Percentiles rank a stretch among this genome's conserved stretches.
Evolutionary conservation across 805 yeast species (phyloP).

Genomic region (Teunomyces stri): DNA sequence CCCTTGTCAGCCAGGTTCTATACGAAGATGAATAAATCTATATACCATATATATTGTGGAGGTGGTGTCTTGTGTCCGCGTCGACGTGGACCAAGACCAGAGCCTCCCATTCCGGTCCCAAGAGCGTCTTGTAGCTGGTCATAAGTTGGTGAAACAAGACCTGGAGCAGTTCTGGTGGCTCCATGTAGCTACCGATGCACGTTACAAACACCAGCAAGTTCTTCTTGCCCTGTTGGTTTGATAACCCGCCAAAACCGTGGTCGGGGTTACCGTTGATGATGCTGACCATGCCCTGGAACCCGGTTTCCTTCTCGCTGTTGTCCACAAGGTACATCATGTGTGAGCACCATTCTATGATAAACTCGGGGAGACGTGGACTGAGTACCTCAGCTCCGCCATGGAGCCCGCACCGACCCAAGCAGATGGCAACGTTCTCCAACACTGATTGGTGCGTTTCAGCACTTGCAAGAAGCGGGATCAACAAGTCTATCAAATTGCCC

Average conservation of each 20-base stretch:
- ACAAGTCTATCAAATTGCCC: slow-evolving; percentile 49
- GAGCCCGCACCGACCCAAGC: slow-evolving; percentile 82
- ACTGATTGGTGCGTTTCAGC: slow-evolving; percentile 59
- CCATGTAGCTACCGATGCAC: slow-evolving; percentile 55
- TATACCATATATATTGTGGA: slow-evolving; percentile 21
- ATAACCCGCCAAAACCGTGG: slow-evolving; percentile 48
- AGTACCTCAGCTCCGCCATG: slow-evolving; percentile 53
- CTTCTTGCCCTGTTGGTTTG: slow-evolving; percentile 43
- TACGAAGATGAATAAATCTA: slow-evolving; percentile 33
- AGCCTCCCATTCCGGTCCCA: slow-evolving; percentile 43
- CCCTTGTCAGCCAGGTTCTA: slow-evolving; percentile 62
- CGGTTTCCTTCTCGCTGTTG: slow-evolving; percentile 84
- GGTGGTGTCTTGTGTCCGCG: slow-evolving; percentile 22
- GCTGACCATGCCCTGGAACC: slow-evolving; percentile 80
- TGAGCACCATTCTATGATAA: slow-evolving; percentile 68
- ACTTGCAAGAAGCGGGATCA: slow-evolving; percentile 60
- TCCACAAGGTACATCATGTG: slow-evolving; percentile 67
- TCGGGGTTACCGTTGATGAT: slow-evolving; percentile 65
- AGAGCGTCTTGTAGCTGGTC: slow-evolving; percentile 43
- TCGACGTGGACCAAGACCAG: slow-evolving; percentile 33
- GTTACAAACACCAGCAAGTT: slow-evolving; percentile 54
- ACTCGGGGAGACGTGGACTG: slow-evolving; percentile 56
- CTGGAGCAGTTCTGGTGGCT: slow-evolving; percentile 48
- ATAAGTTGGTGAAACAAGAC: slow-evolving; percentile 45
- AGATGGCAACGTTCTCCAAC: slow-evolving; percentile 82